A percentile compares a stretch with the other conserved stretches of the same genome.
Evolutionary conservation across 2,329 filamentous ascomycete species (phyloP).

Genomic region (Botrytis squamosa): DNA sequence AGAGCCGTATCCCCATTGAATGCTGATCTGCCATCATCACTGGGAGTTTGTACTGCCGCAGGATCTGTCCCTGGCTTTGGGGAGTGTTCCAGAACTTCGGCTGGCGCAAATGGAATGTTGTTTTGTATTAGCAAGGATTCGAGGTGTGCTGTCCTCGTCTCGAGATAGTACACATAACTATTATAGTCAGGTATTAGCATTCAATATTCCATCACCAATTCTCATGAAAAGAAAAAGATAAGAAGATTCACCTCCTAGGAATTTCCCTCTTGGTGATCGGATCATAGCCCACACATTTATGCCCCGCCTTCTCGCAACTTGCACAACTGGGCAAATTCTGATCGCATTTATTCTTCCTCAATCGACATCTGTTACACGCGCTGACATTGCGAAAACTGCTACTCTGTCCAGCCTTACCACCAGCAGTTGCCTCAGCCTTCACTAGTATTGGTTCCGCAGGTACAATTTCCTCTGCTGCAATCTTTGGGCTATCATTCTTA

Average conservation of each 20-base stretch:
- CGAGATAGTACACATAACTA: constrained; percentile 93
- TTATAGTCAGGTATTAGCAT: background rate
- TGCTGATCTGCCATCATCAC: constrained; percentile 33
- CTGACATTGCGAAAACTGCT: constrained; percentile 82
- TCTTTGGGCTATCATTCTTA: constrained; percentile 29
- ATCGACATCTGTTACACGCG: constrained; percentile 87
- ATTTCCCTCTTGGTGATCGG: constrained; percentile 96
- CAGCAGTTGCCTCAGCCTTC: constrained; percentile 10
- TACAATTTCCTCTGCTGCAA: constrained; percentile 24
- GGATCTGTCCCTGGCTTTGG: constrained; percentile 43
- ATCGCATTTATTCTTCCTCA: constrained; percentile 93
- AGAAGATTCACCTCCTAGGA: constrained; percentile 60
- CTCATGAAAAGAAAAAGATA: background rate
- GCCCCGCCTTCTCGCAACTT: constrained; percentile 87
- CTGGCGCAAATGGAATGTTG: constrained; percentile 68
- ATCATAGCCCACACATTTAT: constrained; percentile 92
- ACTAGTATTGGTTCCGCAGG: constrained; percentile 29
- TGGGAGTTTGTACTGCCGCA: constrained; percentile 34
- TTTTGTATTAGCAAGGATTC: constrained; percentile 71
- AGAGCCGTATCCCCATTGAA: constrained; percentile 27
- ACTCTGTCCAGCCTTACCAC: constrained; percentile 50
- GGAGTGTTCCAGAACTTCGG: constrained; percentile 65
- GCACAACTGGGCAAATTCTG: constrained; percentile 88
- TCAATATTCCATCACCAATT: background rate
- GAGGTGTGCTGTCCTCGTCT: constrained; percentile 79